Base-by-base conservation (phyloP, 106 monocot genomes). In the Platanthera guangdongensis region DNA sequence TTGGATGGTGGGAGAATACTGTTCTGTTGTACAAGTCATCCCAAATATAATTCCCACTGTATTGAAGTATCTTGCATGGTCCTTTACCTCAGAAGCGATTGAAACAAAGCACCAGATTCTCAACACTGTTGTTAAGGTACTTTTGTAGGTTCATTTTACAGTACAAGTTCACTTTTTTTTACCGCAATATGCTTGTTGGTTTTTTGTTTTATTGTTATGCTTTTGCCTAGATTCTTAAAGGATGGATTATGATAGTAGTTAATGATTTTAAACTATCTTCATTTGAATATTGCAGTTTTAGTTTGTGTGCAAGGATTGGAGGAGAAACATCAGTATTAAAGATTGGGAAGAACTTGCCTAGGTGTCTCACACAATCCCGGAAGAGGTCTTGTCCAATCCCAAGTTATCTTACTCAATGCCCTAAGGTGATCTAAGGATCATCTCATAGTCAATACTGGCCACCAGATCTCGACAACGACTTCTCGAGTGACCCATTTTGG, bases 61-160 rank as follows among this genome's bases (percentile, higher is more conserved):
- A 50, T 73, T 94, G 15, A 85, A 88, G 75, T 89, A 94, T 83
- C 94, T 99, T 71, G 92, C 90, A 12, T 82, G 79, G 74, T 88
- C 83, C 78, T 99, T 94, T 73, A 71, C 65, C 64, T 86, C 89
- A 25, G 94, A 99, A 74, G 91, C 86, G 62, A 48, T 90, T 78
- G 94, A 89, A 74, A 85, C 90, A 74, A 99, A 99, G 76, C 91
- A 92, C 81, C 97, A 99, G 70, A 94, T 99, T 77, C 77, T 99
- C 73, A 99, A 88, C 84, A 77, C 94, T 57, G 39, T 81, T 81
- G 80, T 86, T 46, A 99, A 99, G 94, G 97, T 99, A 82, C 51
- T 10, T 73, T 10, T 45, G 45, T 51, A 16, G 16, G 47, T 48
- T 48, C 45, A 47, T 47, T 7, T 16, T 16, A n/a, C 16, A 12